Percentiles rank a stretch among this genome's conserved stretches.
Conservation (phyloP, 225 moss, liverwort and hornwort species). For the Marchantia polymorpha region DNA sequence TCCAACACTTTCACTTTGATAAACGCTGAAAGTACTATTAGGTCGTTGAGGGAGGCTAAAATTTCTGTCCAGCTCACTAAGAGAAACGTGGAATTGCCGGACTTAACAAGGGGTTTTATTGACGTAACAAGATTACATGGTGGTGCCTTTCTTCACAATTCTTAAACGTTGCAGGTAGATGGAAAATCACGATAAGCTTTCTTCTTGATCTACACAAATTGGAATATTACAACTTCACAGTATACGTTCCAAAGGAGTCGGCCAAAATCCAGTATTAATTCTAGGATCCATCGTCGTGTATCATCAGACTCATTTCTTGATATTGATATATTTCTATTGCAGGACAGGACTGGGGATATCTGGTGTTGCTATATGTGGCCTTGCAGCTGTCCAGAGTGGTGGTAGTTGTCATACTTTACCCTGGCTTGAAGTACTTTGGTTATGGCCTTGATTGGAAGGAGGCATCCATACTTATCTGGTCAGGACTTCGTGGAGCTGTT, state of each 20-base stretch:
- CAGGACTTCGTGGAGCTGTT: constrained; percentile 96
- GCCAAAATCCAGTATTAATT: not conserved
- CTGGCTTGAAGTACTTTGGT: constrained; percentile 79
- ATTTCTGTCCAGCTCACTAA: not conserved
- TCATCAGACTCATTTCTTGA: not conserved
- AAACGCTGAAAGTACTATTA: not conserved
- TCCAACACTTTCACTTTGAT: not conserved
- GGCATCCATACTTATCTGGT: constrained; percentile 67
- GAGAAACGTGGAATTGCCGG: not conserved
- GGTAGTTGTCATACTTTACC: constrained; percentile 63
- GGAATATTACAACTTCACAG: not conserved
- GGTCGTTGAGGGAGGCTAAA: not conserved
- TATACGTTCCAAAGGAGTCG: not conserved
- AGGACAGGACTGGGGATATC: constrained; percentile 85
- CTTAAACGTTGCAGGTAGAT: too few relatives aligned
- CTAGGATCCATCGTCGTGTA: not conserved
- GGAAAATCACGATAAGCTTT: too few relatives aligned
- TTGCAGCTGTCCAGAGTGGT: constrained; percentile 78
- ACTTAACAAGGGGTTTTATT: too few relatives aligned
- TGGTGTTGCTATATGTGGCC: constrained; percentile 76
- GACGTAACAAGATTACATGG: too few relatives aligned
- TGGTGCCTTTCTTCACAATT: too few relatives aligned
- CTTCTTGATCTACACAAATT: too few relatives aligned
- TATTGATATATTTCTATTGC: constrained; percentile 26
- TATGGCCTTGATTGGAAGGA: constrained; percentile 96